A percentile compares a stretch with the other conserved stretches of the same genome.
phyloP scores from a whole-genome alignment of 345 rosid species.

The Moricandia moricandioides region DNA sequence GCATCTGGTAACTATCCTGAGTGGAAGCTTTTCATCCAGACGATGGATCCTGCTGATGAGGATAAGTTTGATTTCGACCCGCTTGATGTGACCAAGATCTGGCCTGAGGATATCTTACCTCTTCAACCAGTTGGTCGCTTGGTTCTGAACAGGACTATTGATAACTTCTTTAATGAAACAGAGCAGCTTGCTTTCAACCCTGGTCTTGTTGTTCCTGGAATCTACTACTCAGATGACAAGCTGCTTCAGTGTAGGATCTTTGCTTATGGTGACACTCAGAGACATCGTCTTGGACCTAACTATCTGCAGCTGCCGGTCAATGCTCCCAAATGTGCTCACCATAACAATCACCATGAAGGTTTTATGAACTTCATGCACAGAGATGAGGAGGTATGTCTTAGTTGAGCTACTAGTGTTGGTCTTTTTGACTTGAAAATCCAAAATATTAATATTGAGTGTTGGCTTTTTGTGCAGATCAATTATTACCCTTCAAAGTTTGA shows the following conservation, averaged over 20 bases:
- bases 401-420: conserved; percentile 2
- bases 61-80: conserved; percentile 91
- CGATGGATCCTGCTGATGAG: conserved; percentile 84
- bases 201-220: conserved; percentile 80
- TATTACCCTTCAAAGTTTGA: conserved; percentile 93
- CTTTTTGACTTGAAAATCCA: background rate
- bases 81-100: conserved; percentile 92
- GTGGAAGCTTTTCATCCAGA: conserved; percentile 93
- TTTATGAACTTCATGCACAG: conserved; percentile 93
- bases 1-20: conserved; percentile 94
- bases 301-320: conserved; percentile 90
- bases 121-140: conserved; percentile 94
- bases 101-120: conserved; percentile 99
- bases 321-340: conserved; percentile 96
- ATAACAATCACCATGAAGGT: conserved; percentile 96
- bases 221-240: conserved; percentile 88
- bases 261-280: conserved; percentile 94
- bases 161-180: conserved; percentile 91
- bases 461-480: conserved; percentile 55
- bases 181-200: conserved; percentile 98
- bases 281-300: conserved; percentile 97
- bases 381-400: conserved; percentile 72
- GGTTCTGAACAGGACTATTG: conserved; percentile 93
- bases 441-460: background rate
- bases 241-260: conserved; percentile 86